Evolutionary conservation across 148 eudicot species (phyloP).

Genomic region (Heliamphora exappendiculata): DNA sequence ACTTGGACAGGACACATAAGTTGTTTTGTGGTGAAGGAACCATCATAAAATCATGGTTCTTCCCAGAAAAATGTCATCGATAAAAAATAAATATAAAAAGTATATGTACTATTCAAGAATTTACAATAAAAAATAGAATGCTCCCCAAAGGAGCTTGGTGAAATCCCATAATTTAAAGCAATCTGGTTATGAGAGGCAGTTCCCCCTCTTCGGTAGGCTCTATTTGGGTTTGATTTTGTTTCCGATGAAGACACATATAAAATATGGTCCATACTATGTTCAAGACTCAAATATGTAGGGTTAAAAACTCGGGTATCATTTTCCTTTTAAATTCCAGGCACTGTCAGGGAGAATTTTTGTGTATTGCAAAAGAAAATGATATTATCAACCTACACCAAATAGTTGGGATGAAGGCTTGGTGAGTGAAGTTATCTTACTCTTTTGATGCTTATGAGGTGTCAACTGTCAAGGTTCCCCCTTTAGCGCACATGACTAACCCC

Average conservation of each 20-base stretch:
- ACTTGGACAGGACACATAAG: neutral
- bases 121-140: neutral
- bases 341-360: neutral
- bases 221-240: neutral
- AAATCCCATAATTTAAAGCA: neutral
- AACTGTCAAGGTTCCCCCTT: no score
- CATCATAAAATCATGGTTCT: neutral
- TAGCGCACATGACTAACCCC: neutral
- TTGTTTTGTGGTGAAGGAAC: neutral
- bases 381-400: no score
- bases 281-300: neutral
- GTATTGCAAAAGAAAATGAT: no score
- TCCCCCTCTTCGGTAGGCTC: neutral
- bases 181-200: neutral
- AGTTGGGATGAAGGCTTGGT: no score
- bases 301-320: neutral
- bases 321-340: neutral
- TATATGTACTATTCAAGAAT: neutral
- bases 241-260: neutral
- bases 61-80: neutral
- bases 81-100: neutral
- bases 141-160: neutral
- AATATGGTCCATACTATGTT: neutral
- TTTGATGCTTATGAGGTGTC: neutral
- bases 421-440: neutral